Percentiles rank a stretch among this genome's conserved stretches.
Conservation (phyloP, 2,329 filamentous ascomycete species). For the Ophiostoma sp. region DNA sequence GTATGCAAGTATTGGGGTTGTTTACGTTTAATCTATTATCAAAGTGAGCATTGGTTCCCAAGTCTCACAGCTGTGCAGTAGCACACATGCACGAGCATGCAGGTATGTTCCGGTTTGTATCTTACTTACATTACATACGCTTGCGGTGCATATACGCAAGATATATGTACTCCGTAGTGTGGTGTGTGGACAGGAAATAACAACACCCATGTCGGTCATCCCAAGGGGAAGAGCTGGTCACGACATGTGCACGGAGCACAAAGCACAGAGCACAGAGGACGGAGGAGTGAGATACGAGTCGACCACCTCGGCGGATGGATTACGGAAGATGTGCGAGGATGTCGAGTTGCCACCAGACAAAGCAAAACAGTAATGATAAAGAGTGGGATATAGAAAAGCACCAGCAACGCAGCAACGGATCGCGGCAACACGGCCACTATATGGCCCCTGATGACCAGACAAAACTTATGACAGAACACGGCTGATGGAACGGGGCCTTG, state of each 20-base stretch:
- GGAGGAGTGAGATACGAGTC: background rate
- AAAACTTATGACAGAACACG: background rate
- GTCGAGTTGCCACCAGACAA: no score
- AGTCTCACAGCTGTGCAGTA: constrained; percentile 14
- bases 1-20: background rate
- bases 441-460: no score
- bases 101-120: background rate
- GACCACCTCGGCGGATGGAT: no score
- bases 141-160: background rate
- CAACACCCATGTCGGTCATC: constrained; percentile 5
- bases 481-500: background rate
- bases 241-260: constrained; percentile 14
- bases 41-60: constrained; percentile 4
- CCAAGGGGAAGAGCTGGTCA: background rate
- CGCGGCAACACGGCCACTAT: no score
- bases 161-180: background rate
- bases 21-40: background rate
- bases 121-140: background rate
- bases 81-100: constrained; percentile 13
- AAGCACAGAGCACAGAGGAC: constrained; percentile 5
- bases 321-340: no score
- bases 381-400: no score
- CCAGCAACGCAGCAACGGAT: no score
- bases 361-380: no score
- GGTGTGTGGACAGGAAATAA: background rate